Percentiles rank a stretch among this genome's conserved stretches.
Conservation (phyloP, 2,329 filamentous ascomycete genomes). For the Camillea tinctor region DNA sequence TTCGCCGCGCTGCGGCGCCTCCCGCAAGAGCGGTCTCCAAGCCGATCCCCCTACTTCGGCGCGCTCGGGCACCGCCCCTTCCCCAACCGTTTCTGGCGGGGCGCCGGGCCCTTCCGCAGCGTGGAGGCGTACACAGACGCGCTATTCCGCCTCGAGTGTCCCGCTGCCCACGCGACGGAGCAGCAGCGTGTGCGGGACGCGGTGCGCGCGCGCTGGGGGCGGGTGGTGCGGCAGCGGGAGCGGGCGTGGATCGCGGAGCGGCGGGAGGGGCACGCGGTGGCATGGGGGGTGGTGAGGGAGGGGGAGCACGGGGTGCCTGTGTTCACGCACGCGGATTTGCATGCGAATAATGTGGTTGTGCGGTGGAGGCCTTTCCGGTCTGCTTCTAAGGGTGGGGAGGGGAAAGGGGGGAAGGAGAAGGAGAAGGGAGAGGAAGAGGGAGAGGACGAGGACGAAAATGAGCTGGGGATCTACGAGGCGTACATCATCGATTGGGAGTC, state of each 20-base stretch:
- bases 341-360: not conserved
- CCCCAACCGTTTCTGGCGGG: not conserved
- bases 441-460: not conserved
- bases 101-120: not conserved
- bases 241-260: too few relatives aligned
- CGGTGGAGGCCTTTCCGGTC: too few relatives aligned
- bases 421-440: too few relatives aligned
- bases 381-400: not conserved
- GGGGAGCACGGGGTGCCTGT: not conserved
- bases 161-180: not conserved
- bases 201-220: too few relatives aligned
- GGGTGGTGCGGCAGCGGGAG: too few relatives aligned
- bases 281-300: not conserved
- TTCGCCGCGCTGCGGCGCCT: not conserved
- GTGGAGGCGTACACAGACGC: not conserved
- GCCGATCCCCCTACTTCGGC: not conserved
- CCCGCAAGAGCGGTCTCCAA: not conserved
- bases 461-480: not conserved
- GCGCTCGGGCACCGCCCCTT: not conserved
- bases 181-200: too few relatives aligned
- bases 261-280: too few relatives aligned
- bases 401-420: not conserved
- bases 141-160: not conserved
- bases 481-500: not conserved
- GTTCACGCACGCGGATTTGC: slow-evolving; percentile 1